Evolutionary conservation across 441 rosid species (phyloP).

Genomic region (Rhodomyrtus psidioides): DNA sequence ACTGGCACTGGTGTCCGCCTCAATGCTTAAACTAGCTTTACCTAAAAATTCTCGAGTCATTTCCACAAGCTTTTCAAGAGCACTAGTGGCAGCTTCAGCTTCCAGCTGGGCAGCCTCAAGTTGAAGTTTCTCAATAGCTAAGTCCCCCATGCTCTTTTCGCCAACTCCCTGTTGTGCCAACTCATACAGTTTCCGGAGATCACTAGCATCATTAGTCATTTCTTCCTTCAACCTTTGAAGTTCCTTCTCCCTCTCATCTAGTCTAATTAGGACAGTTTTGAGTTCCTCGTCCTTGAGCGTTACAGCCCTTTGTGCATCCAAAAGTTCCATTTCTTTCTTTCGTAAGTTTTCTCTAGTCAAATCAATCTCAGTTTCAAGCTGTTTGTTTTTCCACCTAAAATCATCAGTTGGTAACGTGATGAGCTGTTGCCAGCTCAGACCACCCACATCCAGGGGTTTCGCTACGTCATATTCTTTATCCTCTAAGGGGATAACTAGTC

Average conservation of each 20-base stretch:
- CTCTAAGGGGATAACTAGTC: slow-evolving; percentile 36
- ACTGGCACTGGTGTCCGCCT: slow-evolving; percentile 15
- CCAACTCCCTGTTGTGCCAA: slow-evolving; percentile 63
- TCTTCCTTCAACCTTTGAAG: slow-evolving; percentile 46
- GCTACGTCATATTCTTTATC: slow-evolving; percentile 18
- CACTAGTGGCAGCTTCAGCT: slow-evolving; percentile 70
- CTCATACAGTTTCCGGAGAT: slow-evolving; percentile 48
- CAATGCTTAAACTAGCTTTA: slow-evolving; percentile 36
- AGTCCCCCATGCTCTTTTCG: slow-evolving; percentile 48
- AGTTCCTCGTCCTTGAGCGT: slow-evolving; percentile 62
- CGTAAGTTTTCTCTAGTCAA: slow-evolving; percentile 48
- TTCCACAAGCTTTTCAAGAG: slow-evolving; percentile 57
- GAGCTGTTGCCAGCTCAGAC: slow-evolving; percentile 22
- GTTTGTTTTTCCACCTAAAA: slow-evolving; percentile 38
- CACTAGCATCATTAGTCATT: slow-evolving; percentile 48
- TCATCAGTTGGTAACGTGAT: slow-evolving; percentile 19
- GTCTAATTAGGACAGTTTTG: slow-evolving; percentile 28
- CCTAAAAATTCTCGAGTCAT: slow-evolving; percentile 54
- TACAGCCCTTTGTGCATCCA: slow-evolving; percentile 49
- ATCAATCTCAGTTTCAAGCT: slow-evolving; percentile 58
- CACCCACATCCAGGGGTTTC: slow-evolving; percentile 6
- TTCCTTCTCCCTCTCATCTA: slow-evolving; percentile 51
- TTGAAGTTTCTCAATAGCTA: slow-evolving; percentile 77
- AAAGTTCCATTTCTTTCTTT: slow-evolving; percentile 61
- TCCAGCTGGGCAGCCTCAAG: slow-evolving; percentile 72